Conservation (phyloP, 371 early-diverging fungal genomes). For the Apophysomyces ossiformis region DNA sequence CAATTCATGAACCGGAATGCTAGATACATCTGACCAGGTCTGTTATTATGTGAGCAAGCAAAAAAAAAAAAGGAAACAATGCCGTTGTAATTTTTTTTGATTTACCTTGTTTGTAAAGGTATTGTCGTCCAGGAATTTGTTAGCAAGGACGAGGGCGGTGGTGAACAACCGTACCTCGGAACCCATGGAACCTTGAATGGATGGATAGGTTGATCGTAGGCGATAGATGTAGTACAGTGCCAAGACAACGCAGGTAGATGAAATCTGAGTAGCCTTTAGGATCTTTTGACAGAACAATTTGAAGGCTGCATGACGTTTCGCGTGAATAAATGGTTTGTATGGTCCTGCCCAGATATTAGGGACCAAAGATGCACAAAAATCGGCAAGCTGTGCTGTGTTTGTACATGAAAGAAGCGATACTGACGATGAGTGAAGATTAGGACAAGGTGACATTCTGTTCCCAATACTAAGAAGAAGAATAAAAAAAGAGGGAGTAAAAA, state of each 20-base stretch:
- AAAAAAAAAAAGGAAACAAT: not conserved
- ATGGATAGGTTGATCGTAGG: conserved; percentile 44
- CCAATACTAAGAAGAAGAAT: not conserved
- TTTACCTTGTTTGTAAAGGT: conserved; percentile 68
- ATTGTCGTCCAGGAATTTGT: conserved; percentile 73
- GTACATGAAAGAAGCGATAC: conserved; percentile 30
- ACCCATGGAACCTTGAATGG: conserved; percentile 49
- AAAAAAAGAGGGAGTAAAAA: conserved; percentile 13
- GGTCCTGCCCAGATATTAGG: conserved; percentile 55
- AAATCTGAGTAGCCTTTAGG: conserved; percentile 56
- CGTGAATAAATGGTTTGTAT: conserved; percentile 24
- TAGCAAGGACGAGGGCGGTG: conserved; percentile 67
- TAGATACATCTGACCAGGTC: conserved; percentile 78
- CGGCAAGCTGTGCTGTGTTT: conserved; percentile 40
- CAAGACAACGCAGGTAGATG: conserved; percentile 42
- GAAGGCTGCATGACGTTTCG: conserved; percentile 44
- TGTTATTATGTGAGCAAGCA: conserved; percentile 22
- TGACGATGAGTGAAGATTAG: conserved; percentile 12
- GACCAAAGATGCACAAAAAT: conserved; percentile 49
- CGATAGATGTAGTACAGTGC: conserved; percentile 48
- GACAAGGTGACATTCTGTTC: conserved; percentile 4
- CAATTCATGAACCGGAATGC: conserved; percentile 65
- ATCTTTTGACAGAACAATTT: conserved; percentile 55
- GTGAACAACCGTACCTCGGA: conserved; percentile 70
- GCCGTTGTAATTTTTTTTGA: conserved; percentile 6